Evolutionary conservation across 2,329 filamentous ascomycete species (phyloP).

Genomic region (Grosmannia clavigera): DNA sequence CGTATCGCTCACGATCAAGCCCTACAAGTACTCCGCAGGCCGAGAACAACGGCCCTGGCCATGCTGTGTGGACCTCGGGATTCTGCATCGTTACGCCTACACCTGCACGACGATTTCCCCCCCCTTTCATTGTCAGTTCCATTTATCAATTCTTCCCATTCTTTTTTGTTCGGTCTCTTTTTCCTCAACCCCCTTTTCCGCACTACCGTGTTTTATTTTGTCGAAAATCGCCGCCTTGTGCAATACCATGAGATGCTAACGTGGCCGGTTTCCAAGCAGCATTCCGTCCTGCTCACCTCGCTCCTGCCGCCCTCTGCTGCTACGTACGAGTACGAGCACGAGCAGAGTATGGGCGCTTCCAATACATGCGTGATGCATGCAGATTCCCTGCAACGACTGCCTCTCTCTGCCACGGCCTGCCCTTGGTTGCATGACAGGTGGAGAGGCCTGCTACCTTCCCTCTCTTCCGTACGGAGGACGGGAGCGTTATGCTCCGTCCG

Average conservation of each 20-base stretch:
- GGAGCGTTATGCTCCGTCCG: neutral
- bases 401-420: slow-evolving; percentile 19
- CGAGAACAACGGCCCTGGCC: neutral
- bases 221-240: neutral
- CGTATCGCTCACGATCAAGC: neutral
- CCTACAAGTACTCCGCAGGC: neutral
- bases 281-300: neutral
- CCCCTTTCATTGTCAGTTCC: neutral
- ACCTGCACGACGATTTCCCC: neutral
- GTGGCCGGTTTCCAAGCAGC: neutral
- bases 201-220: no score
- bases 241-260: neutral
- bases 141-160: neutral
- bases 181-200: neutral
- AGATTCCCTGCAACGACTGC: slow-evolving; percentile 6
- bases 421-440: slow-evolving; percentile 24
- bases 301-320: neutral
- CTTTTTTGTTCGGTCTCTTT: neutral
- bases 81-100: neutral
- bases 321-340: neutral
- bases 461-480: neutral
- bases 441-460: slow-evolving; percentile 16
- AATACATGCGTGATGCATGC: neutral
- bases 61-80: neutral
- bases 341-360: neutral